Evolutionary conservation across 2,329 filamentous ascomycete species (phyloP).

Genomic region (Ophiocordyceps camponoti-floridani): DNA sequence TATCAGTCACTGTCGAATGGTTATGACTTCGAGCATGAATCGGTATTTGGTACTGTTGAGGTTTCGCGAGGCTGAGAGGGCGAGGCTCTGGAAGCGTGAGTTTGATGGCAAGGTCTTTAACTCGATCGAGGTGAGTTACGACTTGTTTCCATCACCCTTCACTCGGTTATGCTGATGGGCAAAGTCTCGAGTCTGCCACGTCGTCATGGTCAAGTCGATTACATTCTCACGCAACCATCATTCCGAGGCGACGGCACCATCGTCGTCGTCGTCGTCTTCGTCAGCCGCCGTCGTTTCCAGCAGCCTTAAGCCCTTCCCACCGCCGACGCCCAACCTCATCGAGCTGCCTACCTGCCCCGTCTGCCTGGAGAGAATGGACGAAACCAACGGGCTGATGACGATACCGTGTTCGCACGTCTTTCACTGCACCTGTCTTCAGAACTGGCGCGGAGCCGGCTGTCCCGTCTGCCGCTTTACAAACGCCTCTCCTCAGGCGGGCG

Average conservation of each 20-base stretch:
- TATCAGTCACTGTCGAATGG: slow-evolving; percentile 87
- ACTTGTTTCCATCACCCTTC: background rate
- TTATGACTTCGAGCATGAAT: slow-evolving; percentile 75
- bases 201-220: slow-evolving; percentile 86
- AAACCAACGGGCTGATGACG: slow-evolving; percentile 84
- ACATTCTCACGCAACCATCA: slow-evolving; percentile 48
- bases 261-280: slow-evolving; percentile 10
- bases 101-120: slow-evolving; percentile 94
- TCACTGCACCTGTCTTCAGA: slow-evolving; percentile 88
- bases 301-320: slow-evolving; percentile 41
- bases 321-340: slow-evolving; percentile 62
- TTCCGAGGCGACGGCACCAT: slow-evolving; percentile 39
- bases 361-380: slow-evolving; percentile 94
- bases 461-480: slow-evolving; percentile 85
- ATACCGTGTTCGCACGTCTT: slow-evolving; percentile 97
- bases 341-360: slow-evolving; percentile 93
- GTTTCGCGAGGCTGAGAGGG: slow-evolving; percentile 59
- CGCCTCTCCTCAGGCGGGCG: slow-evolving; percentile 14
- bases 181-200: slow-evolving; percentile 77
- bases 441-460: slow-evolving; percentile 87
- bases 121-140: slow-evolving; percentile 52
- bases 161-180: background rate
- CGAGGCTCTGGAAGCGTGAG: slow-evolving; percentile 62
- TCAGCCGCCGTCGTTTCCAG: slow-evolving; percentile 13
- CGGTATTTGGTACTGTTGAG: slow-evolving; percentile 94